phyloP scores from a whole-genome alignment of 805 yeast species.

The Barnettozyma californica region DNA sequence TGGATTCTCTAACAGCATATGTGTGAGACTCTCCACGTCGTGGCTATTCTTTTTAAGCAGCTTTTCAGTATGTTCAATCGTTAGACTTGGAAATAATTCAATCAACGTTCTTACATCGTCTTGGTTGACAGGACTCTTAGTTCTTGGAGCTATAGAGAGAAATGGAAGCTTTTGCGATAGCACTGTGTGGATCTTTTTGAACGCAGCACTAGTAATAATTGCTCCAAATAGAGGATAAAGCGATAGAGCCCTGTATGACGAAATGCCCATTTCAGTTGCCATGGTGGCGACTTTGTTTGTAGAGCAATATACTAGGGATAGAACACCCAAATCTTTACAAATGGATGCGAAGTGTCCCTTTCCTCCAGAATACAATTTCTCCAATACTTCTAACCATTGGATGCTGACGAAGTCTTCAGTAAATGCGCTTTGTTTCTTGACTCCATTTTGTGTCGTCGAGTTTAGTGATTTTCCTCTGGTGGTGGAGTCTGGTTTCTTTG shows the following conservation, averaged over 20 bases:
- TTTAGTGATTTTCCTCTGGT: too few relatives aligned
- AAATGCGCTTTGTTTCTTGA: conserved; percentile 28
- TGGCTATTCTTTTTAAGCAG: conserved; percentile 43
- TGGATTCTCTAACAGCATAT: conserved; percentile 60
- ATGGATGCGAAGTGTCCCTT: conserved; percentile 58
- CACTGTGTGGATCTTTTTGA: conserved; percentile 44
- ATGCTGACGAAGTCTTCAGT: conserved; percentile 49
- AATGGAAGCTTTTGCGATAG: conserved; percentile 46
- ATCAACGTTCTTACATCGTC: conserved; percentile 34
- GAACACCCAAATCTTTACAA: conserved; percentile 44
- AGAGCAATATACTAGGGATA: conserved; percentile 37
- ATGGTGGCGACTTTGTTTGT: conserved; percentile 26
- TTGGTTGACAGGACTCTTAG: conserved; percentile 18
- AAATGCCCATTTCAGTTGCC: conserved; percentile 41
- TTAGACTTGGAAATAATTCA: conserved; percentile 68
- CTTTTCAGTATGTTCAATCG: conserved; percentile 39
- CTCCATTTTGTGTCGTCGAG: not conserved
- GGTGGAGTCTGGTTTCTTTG: not conserved
- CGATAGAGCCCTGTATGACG: conserved; percentile 36
- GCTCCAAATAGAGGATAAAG: conserved; percentile 52
- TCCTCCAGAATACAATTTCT: conserved; percentile 78
- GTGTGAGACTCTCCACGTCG: conserved; percentile 53
- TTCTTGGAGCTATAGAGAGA: conserved; percentile 25
- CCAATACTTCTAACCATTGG: conserved; percentile 57
- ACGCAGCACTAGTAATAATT: conserved; percentile 44